Conservation (phyloP, 2,329 filamentous ascomycete species). For the Aureobasidium sp. region DNA sequence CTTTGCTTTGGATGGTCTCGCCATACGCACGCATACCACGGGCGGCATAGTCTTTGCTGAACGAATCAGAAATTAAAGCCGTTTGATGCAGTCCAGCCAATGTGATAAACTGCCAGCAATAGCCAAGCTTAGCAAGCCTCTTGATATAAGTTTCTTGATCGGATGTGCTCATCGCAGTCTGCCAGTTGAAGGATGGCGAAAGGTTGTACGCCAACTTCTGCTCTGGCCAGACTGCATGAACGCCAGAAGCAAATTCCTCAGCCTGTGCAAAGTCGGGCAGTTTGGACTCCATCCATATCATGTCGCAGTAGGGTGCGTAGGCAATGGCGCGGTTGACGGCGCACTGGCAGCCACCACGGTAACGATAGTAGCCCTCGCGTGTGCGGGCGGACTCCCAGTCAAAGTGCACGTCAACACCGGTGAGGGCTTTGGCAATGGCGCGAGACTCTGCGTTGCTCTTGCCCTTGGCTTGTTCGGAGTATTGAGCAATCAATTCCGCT, state of each 20-base stretch:
- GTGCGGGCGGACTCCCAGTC: constrained; percentile 94
- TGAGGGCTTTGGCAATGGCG: constrained; percentile 65
- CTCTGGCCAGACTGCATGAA: constrained; percentile 90
- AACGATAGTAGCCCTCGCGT: constrained; percentile 88
- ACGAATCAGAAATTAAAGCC: constrained; percentile 82
- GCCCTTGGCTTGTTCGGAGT: constrained; percentile 59
- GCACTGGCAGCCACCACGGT: constrained; percentile 83
- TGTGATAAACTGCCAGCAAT: constrained; percentile 99
- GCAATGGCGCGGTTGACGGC: constrained; percentile 84
- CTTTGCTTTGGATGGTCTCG: constrained; percentile 72
- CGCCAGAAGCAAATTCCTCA: constrained; percentile 83
- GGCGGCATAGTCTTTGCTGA: constrained; percentile 70
- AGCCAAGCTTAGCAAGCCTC: constrained; percentile 76
- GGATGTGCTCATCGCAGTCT: constrained; percentile 79
- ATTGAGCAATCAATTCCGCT: constrained; percentile 56
- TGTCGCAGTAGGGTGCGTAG: constrained; percentile 66
- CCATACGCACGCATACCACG: constrained; percentile 94
- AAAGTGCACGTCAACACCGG: constrained; percentile 77
- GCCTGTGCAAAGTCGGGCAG: constrained; percentile 86
- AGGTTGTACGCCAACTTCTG: constrained; percentile 99
- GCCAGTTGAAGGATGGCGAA: constrained; percentile 99
- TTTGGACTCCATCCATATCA: constrained; percentile 99
- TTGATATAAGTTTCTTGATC: constrained; percentile 98
- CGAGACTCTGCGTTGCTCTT: constrained; percentile 80
- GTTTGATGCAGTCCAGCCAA: constrained; percentile 93